Evolutionary conservation across 2,329 filamentous ascomycete species (phyloP).

Genomic region (Aspergillus japonicus): DNA sequence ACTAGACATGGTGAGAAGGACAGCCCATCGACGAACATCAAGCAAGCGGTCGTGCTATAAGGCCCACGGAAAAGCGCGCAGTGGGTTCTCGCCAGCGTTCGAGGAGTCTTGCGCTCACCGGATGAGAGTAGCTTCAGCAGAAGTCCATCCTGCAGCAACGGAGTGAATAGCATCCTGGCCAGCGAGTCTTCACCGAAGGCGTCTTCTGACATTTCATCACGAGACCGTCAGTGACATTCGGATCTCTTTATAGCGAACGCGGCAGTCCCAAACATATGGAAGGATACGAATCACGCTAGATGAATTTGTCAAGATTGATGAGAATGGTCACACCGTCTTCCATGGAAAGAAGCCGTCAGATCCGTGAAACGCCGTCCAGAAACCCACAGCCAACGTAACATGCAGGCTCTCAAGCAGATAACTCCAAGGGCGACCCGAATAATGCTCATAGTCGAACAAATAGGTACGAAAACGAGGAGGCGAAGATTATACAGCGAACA

Average conservation of each 20-base stretch:
- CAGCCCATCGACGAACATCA: not conserved
- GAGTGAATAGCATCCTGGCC: not conserved
- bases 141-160: not conserved
- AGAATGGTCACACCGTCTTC: slow-evolving; percentile 36
- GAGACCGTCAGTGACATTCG: not conserved
- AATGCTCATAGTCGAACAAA: slow-evolving; percentile 35
- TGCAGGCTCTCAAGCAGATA: slow-evolving; percentile 35
- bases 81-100: not conserved
- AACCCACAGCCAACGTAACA: slow-evolving; percentile 33
- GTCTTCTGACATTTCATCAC: not conserved
- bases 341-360: slow-evolving; percentile 34
- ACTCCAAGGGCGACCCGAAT: slow-evolving; percentile 33
- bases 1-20: not conserved
- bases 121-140: not conserved
- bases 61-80: not conserved
- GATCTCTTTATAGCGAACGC: slow-evolving; percentile 17
- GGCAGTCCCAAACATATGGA: slow-evolving; percentile 26
- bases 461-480: slow-evolving; percentile 29
- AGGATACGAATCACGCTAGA: slow-evolving; percentile 39
- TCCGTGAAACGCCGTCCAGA: slow-evolving; percentile 41
- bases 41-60: not conserved
- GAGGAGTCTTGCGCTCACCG: not conserved
- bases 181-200: not conserved
- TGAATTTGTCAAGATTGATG: slow-evolving; percentile 38
- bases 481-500: slow-evolving; percentile 33